phyloP scores from a whole-genome alignment of 371 early-diverging fungal species.

The Mortierella sp. region DNA sequence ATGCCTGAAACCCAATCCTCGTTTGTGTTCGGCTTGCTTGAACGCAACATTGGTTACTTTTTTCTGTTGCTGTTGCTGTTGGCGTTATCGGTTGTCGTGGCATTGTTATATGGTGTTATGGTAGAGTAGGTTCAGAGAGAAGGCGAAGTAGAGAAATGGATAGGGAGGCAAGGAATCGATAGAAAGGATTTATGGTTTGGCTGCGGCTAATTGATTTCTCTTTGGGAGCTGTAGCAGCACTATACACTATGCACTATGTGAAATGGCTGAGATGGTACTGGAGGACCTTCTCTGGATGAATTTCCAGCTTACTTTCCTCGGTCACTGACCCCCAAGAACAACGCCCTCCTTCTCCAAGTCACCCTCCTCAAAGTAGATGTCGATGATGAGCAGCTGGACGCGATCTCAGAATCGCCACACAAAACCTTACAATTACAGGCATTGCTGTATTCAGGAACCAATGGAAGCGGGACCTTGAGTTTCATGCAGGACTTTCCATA shows the following conservation, averaged over 20 bases:
- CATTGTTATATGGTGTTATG: too few species aligned
- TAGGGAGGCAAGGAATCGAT: too few species aligned
- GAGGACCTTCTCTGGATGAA: background rate
- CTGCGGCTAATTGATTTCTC: too few species aligned
- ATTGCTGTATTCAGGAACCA: conserved; percentile 20
- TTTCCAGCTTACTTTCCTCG: conserved; percentile 26
- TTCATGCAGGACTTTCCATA: conserved; percentile 9
- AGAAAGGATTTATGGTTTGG: too few species aligned
- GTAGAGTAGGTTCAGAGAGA: too few species aligned
- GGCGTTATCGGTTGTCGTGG: background rate
- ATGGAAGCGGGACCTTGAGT: conserved; percentile 27
- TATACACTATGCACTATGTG: too few species aligned
- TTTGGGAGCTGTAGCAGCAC: too few species aligned
- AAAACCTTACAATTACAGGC: conserved; percentile 28
- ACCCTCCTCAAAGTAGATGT: background rate
- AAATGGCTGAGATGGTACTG: background rate
- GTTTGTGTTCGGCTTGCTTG: conserved; percentile 15
- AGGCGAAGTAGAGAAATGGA: too few species aligned
- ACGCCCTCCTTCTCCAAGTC: conserved; percentile 31
- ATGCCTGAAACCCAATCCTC: conserved; percentile 3
- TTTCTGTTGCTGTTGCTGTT: background rate
- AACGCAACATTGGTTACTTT: conserved; percentile 8
- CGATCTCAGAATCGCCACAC: background rate
- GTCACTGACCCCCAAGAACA: conserved; percentile 27
- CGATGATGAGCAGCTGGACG: background rate